phyloP scores from a whole-genome alignment of 2,329 filamentous ascomycete species.

The Stachybotrys chartarum region DNA sequence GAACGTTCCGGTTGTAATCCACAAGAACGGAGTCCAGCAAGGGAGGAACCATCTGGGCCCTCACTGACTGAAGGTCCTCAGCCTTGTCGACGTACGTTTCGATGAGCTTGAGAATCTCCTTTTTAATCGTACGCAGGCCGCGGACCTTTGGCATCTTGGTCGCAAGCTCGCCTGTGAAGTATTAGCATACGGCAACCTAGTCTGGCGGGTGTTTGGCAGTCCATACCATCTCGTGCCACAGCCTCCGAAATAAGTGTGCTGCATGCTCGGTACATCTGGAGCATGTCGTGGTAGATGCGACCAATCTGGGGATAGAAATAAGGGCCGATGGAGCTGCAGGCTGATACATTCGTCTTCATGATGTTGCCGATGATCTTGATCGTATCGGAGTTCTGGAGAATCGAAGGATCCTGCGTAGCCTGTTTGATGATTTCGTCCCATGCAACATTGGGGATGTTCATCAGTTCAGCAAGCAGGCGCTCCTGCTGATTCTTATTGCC shows the following conservation, averaged over 20 bases:
- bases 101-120: slow-evolving; percentile 96
- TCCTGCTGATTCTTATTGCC: slow-evolving; percentile 94
- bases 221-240: slow-evolving; percentile 71
- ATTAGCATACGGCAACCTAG: slow-evolving; percentile 19
- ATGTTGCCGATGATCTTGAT: slow-evolving; percentile 99
- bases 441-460: slow-evolving; percentile 86
- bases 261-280: slow-evolving; percentile 98
- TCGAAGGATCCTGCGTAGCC: slow-evolving; percentile 76
- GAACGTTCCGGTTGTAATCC: slow-evolving; percentile 95
- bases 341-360: slow-evolving; percentile 99
- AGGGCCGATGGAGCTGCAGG: slow-evolving; percentile 88
- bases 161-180: slow-evolving; percentile 66
- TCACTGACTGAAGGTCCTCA: slow-evolving; percentile 89
- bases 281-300: slow-evolving; percentile 95
- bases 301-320: slow-evolving; percentile 99
- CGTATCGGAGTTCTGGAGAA: slow-evolving; percentile 85
- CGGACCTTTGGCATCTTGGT: slow-evolving; percentile 97
- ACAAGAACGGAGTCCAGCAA: slow-evolving; percentile 88
- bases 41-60: slow-evolving; percentile 90
- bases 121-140: slow-evolving; percentile 95
- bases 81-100: slow-evolving; percentile 98
- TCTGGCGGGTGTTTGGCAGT: too few relatives aligned
- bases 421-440: slow-evolving; percentile 93
- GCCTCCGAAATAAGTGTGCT: slow-evolving; percentile 93
- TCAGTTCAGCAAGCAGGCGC: slow-evolving; percentile 81